Percentiles rank a stretch among this genome's conserved stretches.
Evolutionary conservation across 2,329 filamentous ascomycete species (phyloP).

Genomic region (Botrytis cinerea): DNA sequence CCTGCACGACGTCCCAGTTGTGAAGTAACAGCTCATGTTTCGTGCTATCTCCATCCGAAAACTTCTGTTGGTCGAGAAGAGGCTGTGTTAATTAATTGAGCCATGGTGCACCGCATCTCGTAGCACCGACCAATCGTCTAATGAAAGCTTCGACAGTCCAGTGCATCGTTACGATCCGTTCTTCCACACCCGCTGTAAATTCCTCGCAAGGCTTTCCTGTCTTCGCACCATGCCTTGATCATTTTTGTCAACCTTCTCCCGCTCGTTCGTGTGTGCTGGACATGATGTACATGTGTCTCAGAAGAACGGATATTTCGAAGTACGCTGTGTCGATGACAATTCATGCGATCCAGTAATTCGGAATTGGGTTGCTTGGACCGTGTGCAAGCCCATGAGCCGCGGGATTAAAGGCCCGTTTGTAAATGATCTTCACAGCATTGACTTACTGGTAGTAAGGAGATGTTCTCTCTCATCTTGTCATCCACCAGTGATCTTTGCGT

Average conservation of each 20-base stretch:
- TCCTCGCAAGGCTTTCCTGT: conserved; percentile 7
- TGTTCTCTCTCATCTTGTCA: neutral
- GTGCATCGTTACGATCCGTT: conserved; percentile 8
- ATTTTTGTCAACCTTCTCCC: neutral
- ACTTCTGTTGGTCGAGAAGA: neutral
- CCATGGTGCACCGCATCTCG: neutral
- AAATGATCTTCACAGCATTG: neutral
- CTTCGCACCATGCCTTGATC: neutral
- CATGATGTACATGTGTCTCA: neutral
- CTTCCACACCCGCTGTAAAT: neutral
- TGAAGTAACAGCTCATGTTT: neutral
- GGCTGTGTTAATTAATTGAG: neutral
- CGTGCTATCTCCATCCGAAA: neutral
- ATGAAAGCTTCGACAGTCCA: neutral
- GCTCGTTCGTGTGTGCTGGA: neutral
- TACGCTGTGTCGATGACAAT: neutral
- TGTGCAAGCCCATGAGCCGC: neutral
- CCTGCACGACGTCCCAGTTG: neutral
- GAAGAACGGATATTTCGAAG: neutral
- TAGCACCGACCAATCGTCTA: neutral
- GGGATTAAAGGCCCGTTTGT: neutral
- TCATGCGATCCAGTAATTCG: neutral
- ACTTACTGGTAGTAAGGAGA: too few species aligned
- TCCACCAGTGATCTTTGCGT: neutral
- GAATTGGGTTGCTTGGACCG: neutral